Conservation (phyloP, 1,284 basidiomycete genomes). For the Tetrapyrgos nigripes region DNA sequence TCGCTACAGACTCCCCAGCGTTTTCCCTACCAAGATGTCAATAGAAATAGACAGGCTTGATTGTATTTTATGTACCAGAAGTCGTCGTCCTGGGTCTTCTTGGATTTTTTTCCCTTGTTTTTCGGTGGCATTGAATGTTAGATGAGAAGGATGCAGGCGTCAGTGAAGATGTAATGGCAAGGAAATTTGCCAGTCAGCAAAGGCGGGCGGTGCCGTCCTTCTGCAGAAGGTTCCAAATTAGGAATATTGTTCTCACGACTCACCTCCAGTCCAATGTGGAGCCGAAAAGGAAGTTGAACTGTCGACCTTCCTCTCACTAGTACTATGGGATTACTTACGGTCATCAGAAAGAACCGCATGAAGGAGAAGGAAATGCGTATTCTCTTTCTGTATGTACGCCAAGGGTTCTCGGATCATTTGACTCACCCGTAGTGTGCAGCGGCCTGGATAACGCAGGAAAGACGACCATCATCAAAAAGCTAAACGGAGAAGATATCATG, state of each 20-base stretch:
- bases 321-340: constrained; percentile 89
- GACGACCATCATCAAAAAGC: constrained; percentile 95
- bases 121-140: constrained; percentile 79
- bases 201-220: not conserved
- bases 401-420: not conserved
- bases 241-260: not conserved
- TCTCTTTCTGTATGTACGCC: constrained; percentile 82
- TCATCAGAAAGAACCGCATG: constrained; percentile 95
- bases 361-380: constrained; percentile 97
- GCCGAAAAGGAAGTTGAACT: not conserved
- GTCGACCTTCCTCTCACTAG: not conserved
- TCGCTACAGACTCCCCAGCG: constrained; percentile 64
- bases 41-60: not conserved
- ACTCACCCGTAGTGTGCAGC: constrained; percentile 48
- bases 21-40: constrained; percentile 58
- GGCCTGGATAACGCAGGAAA: constrained; percentile 99
- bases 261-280: not conserved
- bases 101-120: constrained; percentile 87
- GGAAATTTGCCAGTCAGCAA: not conserved
- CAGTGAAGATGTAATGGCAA: constrained; percentile 1
- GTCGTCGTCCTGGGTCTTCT: constrained; percentile 81
- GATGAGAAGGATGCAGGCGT: constrained; percentile 5
- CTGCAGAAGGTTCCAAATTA: not conserved
- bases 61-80: constrained; percentile 69
- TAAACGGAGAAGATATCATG: constrained; percentile 90